phyloP scores from a whole-genome alignment of 2,329 filamentous ascomycete species.

The Fusarium metavorans region DNA sequence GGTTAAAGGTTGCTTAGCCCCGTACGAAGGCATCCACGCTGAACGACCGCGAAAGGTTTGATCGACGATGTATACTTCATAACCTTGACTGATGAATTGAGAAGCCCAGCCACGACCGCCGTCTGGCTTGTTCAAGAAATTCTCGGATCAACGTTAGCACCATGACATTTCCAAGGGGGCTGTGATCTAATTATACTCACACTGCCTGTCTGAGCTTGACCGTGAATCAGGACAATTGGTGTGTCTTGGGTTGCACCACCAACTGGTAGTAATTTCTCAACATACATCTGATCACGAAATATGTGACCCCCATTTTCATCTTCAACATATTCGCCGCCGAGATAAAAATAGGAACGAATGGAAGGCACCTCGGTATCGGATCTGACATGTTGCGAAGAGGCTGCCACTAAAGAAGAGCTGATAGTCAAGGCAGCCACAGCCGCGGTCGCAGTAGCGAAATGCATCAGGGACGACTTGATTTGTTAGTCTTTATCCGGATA shows the following conservation, averaged over 20 bases:
- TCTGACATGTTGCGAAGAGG: neutral
- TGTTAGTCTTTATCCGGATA: neutral
- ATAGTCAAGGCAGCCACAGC: neutral
- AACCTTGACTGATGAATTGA: slow-evolving; percentile 35
- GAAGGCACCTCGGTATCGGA: slow-evolving; percentile 22
- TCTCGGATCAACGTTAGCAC: slow-evolving; percentile 16
- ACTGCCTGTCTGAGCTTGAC: slow-evolving; percentile 39
- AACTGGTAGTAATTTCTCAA: slow-evolving; percentile 34
- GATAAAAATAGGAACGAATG: slow-evolving; percentile 36
- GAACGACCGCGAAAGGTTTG: slow-evolving; percentile 40
- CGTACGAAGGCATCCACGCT: slow-evolving; percentile 26
- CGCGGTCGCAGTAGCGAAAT: slow-evolving; percentile 14
- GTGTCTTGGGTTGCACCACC: slow-evolving; percentile 18
- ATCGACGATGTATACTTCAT: slow-evolving; percentile 41
- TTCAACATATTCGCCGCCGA: slow-evolving; percentile 35
- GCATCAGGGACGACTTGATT: slow-evolving; percentile 7
- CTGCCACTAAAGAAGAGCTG: slow-evolving; percentile 8
- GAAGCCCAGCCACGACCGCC: slow-evolving; percentile 40
- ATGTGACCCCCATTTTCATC: slow-evolving; percentile 35
- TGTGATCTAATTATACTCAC: slow-evolving; percentile 1
- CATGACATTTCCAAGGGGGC: neutral
- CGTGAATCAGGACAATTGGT: slow-evolving; percentile 41
- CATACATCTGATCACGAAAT: slow-evolving; percentile 42
- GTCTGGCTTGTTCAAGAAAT: slow-evolving; percentile 42
- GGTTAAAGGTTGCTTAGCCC: slow-evolving; percentile 19